Evolutionary conservation across 345 rosid species (phyloP).

Genomic region (Kandelia obovata): DNA sequence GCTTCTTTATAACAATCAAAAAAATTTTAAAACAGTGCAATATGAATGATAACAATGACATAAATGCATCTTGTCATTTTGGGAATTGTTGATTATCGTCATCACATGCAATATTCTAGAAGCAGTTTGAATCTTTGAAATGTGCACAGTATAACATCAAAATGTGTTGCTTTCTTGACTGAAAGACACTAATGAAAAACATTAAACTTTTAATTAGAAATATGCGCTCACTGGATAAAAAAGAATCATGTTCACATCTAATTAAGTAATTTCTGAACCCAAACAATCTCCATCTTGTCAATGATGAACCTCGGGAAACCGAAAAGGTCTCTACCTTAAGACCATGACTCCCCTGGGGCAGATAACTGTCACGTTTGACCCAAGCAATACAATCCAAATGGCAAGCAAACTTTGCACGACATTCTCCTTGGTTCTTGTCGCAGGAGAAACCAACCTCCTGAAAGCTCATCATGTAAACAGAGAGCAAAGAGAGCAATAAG

Average conservation of each 20-base stretch:
- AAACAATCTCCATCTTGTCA: background rate
- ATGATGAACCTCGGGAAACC: background rate
- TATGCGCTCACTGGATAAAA: background rate
- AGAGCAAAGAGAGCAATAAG: constrained; percentile 1
- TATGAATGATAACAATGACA: no score
- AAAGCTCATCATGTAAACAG: constrained; percentile 20
- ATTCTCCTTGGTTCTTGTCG: constrained; percentile 88
- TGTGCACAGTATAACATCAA: background rate
- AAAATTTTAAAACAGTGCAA: no score
- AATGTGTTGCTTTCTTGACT: background rate
- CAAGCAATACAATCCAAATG: constrained; percentile 99
- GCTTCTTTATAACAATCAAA: no score
- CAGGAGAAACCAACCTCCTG: constrained; percentile 93
- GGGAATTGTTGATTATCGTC: background rate
- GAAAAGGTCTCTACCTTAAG: constrained; percentile 59
- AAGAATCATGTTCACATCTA: no score
- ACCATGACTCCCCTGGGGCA: constrained; percentile 98
- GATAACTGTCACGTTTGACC: constrained; percentile 99
- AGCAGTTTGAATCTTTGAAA: background rate
- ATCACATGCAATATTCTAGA: background rate
- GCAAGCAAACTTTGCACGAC: constrained; percentile 88
- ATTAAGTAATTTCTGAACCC: no score
- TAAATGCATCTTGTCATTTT: no score
- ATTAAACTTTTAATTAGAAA: background rate
- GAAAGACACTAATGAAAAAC: background rate